phyloP scores from a whole-genome alignment of 768 basidiomycete genomes.

The Nevesoporus exiguus region DNA sequence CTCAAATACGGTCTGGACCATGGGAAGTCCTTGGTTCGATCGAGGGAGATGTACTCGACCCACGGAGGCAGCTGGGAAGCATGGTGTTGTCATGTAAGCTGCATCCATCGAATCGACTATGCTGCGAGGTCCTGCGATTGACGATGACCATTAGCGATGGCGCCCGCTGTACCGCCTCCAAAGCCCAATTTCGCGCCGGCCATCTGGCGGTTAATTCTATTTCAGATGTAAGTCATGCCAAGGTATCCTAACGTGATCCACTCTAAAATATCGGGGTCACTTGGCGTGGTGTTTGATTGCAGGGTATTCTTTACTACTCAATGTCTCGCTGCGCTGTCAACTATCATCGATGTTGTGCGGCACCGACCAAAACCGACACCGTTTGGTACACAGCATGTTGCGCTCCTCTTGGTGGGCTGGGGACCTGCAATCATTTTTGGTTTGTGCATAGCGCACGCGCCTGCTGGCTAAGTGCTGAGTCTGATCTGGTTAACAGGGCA shows the following conservation, averaged over 20 bases:
- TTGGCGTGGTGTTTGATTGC: neutral
- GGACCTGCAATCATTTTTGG: slow-evolving; percentile 56
- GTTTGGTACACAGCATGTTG: slow-evolving; percentile 65
- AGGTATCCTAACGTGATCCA: neutral
- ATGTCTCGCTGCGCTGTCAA: slow-evolving; percentile 47
- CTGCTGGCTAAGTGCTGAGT: neutral
- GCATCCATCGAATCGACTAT: neutral
- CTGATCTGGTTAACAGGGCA: slow-evolving; percentile 31
- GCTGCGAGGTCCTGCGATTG: neutral
- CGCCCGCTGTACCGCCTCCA: neutral
- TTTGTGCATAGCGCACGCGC: slow-evolving; percentile 19
- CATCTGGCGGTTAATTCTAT: slow-evolving; percentile 51
- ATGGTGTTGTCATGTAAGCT: slow-evolving; percentile 12
- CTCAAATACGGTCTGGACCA: neutral
- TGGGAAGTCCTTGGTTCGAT: slow-evolving; percentile 7
- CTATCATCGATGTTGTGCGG: slow-evolving; percentile 47
- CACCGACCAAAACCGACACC: slow-evolving; percentile 41
- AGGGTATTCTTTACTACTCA: slow-evolving; percentile 47
- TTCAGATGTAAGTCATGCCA: slow-evolving; percentile 43
- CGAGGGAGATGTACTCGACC: neutral
- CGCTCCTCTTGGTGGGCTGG: slow-evolving; percentile 57
- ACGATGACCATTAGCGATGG: slow-evolving; percentile 4
- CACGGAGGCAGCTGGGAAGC: neutral
- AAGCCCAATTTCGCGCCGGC: slow-evolving; percentile 35
- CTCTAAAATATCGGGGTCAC: neutral